Conservation (phyloP, 805 yeast genomes). For the Schizosaccharomyces osmophilus region DNA sequence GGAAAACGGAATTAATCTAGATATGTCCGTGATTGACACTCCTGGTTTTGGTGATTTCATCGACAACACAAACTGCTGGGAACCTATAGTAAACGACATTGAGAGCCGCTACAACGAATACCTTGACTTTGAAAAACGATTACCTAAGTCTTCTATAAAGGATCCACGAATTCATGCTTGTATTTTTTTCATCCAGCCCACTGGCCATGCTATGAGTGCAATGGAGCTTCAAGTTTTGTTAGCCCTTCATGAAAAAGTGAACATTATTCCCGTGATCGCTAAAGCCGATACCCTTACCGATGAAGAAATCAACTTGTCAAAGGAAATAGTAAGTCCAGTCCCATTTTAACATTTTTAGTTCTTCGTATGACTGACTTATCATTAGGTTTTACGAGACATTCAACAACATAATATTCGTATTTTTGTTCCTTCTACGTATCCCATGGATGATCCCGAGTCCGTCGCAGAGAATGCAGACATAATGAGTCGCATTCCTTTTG, state of each 20-base stretch:
- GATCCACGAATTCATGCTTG: constrained; percentile 86
- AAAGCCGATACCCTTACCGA: constrained; percentile 82
- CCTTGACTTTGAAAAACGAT: constrained; percentile 70
- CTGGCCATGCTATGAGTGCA: constrained; percentile 78
- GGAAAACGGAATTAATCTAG: constrained; percentile 78
- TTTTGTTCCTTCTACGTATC: constrained; percentile 56
- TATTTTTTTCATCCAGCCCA: constrained; percentile 85
- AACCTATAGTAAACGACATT: constrained; percentile 75
- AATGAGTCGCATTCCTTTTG: constrained; percentile 58
- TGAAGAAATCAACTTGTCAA: constrained; percentile 57
- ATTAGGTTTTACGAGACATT: constrained; percentile 30
- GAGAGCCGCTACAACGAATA: constrained; percentile 65
- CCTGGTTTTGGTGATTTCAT: constrained; percentile 88
- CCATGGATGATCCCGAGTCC: constrained; percentile 68
- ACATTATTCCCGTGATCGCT: constrained; percentile 82
- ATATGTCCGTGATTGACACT: constrained; percentile 61
- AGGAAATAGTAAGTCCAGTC: constrained; percentile 22
- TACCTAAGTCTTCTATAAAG: constrained; percentile 37
- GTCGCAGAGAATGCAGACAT: constrained; percentile 38
- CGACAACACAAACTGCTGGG: constrained; percentile 39
- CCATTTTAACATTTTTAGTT: neutral
- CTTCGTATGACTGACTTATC: neutral
- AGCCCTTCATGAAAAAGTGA: constrained; percentile 69
- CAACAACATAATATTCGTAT: constrained; percentile 44
- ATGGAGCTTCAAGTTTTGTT: constrained; percentile 76